These are phyloP conservation scores for Irineochytrium annulatum DNA, from an alignment of 192 early-diverging fungal species.

Conservation along the genomic window DNA sequence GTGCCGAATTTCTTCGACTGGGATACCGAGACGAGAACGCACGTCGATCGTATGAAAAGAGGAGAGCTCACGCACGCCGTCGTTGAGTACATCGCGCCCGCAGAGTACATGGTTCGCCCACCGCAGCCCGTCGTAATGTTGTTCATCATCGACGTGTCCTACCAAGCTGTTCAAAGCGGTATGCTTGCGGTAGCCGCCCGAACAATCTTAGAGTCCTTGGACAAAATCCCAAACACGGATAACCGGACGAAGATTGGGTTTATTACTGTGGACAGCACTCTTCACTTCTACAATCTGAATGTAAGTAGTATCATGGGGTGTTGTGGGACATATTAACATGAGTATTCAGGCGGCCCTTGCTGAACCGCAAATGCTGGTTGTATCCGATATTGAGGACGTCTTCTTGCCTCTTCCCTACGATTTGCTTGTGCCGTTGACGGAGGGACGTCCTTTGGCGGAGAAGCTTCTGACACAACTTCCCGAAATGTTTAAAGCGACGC, in stretches of 20 bases:
- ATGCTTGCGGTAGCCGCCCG: constrained; percentile 75
- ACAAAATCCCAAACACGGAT: constrained; percentile 83
- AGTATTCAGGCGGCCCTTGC: constrained; percentile 43
- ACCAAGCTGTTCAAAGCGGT: constrained; percentile 78
- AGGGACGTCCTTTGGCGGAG: constrained; percentile 72
- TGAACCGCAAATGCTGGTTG: constrained; percentile 93
- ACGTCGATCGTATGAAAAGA: constrained; percentile 80
- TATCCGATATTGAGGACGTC: constrained; percentile 85
- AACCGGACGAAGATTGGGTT: constrained; percentile 84
- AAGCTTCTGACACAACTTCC: constrained; percentile 64
- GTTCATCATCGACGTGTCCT: constrained; percentile 93
- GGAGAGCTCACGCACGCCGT: constrained; percentile 84
- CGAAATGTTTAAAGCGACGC: constrained; percentile 83
- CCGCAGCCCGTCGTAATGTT: constrained; percentile 92
- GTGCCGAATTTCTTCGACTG: constrained; percentile 55
- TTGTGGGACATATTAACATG: no score
- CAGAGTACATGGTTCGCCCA: constrained; percentile 98
- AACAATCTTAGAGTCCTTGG: constrained; percentile 77
- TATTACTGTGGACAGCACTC: constrained; percentile 79
- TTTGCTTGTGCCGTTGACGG: constrained; percentile 81
- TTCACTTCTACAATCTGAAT: constrained; percentile 91
- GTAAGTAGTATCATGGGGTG: no score
- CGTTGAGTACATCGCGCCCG: constrained; percentile 93
- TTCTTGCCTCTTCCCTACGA: constrained; percentile 87
- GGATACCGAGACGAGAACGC: constrained; percentile 68